Percentiles rank a stretch among this genome's conserved stretches.
These are phyloP conservation scores for Chrysoporthe cubensis DNA, from an alignment of 2,329 filamentous ascomycete species.

Conservation along the genomic window DNA sequence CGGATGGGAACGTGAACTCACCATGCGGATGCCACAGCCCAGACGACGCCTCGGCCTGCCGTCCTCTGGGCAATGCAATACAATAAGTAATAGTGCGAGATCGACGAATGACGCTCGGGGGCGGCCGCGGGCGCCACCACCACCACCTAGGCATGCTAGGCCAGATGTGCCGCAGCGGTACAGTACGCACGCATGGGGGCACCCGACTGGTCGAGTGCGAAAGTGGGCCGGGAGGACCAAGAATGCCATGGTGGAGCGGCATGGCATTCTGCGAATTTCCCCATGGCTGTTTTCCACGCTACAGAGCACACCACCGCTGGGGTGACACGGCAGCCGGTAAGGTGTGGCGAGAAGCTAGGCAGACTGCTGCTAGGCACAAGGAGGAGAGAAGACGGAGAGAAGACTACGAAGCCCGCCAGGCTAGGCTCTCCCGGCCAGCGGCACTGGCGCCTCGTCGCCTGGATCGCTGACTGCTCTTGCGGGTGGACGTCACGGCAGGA, in stretches of 20 bases:
- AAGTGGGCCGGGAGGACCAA: background rate
- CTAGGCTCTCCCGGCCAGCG: no score
- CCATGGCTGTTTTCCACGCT: background rate
- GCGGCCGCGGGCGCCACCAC: no score
- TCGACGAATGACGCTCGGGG: background rate
- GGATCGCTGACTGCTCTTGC: background rate
- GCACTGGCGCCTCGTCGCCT: no score
- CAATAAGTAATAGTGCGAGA: background rate
- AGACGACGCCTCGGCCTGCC: no score
- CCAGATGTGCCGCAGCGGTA: no score
- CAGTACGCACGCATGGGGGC: background rate
- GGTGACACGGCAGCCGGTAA: background rate
- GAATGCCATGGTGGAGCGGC: constrained; percentile 6
- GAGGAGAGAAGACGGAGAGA: background rate
- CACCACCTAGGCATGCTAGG: no score
- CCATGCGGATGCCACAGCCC: no score
- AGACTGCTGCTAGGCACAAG: no score
- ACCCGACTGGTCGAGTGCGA: background rate
- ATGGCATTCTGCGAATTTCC: constrained; percentile 10
- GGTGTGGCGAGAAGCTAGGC: background rate
- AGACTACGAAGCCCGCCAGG: no score
- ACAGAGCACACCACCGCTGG: background rate
- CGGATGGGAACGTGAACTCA: no score
- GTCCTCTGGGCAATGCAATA: no score
- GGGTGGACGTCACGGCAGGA: background rate